Conservation (phyloP, 2,329 filamentous ascomycete genomes). For the Colletotrichum cuscutae region DNA sequence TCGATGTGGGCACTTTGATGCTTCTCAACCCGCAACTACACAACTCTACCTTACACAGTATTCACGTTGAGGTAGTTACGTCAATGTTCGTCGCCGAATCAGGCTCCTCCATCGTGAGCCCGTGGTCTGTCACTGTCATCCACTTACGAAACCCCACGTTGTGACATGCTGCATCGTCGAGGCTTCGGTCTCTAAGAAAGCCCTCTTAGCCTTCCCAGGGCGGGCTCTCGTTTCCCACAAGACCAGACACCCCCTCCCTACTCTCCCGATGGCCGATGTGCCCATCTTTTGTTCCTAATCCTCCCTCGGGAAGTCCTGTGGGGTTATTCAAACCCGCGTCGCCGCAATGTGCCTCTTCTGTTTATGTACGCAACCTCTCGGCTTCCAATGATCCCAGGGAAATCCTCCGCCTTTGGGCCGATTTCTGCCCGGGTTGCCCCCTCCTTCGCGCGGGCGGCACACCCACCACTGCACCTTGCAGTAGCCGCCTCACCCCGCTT, state of each 20-base stretch:
- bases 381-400: conserved; percentile 13
- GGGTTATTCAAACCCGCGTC: conserved; percentile 19
- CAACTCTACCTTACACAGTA: no score
- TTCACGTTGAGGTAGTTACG: not conserved
- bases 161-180: conserved; percentile 29
- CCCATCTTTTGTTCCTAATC: not conserved
- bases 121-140: conserved; percentile 25
- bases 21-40: not conserved
- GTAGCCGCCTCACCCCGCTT: conserved; percentile 32
- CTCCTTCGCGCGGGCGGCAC: conserved; percentile 7
- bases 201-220: conserved; percentile 1
- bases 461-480: conserved; percentile 25
- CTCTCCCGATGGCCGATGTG: conserved; percentile 4
- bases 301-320: conserved; percentile 21
- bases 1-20: conserved; percentile 9
- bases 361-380: conserved; percentile 12
- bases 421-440: conserved; percentile 25
- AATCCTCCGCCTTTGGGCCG: conserved; percentile 33
- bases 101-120: conserved; percentile 6
- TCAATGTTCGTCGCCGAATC: conserved; percentile 23
- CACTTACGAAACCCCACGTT: conserved; percentile 32
- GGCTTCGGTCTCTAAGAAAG: conserved; percentile 24
- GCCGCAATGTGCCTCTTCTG: conserved; percentile 5
- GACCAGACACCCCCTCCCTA: no score
- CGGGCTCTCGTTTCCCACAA: no score